Base-by-base conservation (phyloP, 495 filamentous ascomycete genomes). In the Neurospora sp. region DNA sequence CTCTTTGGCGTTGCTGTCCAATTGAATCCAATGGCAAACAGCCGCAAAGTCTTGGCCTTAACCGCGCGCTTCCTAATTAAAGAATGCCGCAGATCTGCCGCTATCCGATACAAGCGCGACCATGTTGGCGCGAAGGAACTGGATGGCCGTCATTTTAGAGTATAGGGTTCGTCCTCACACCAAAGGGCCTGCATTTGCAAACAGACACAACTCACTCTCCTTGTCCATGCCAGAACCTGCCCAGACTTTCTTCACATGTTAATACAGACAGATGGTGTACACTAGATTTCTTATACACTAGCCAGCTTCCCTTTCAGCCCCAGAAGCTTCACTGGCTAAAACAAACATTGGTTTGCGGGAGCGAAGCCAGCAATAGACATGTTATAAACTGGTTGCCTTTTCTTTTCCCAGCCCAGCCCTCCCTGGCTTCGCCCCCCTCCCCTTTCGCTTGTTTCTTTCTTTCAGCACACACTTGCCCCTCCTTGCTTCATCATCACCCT, bases 261-360 rank as follows among this genome's bases (percentile, higher is more conserved):
- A 71, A 73, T 74, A 39, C 44, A 73, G 20, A 42, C 71, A 61
- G 53, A 61, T 75, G 48, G 69, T 71, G 42, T 75, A 73, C 74
- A 75, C 27, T 75, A 41, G n/a, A 4, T 70, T 44, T 45, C 71
- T 73, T 69, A 76, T 76, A 76, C 74, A 76, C 68, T 69, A 71
- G 72, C 10, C 10, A 40, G 40, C 31, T 61, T 61, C 53, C 5
- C 22, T 61, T 61, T 18, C 53, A 27, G 27, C 53, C 27, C 53
- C 53, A 35, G 53, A 61, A 61, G 53, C 53, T 35, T 61, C 53
- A 35, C 53, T 35, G 53, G 53, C 53, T 61, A 35, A 61, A 61
- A 61, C 53, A 35, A 61, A 16, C 27, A n/a, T 61, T 0, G 22
- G 27, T 18, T 61, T 35, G 53, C 53, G 53, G 53, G 53, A 35